Conservation (phyloP, 1,284 basidiomycete genomes). For the Sutorius eximius region DNA sequence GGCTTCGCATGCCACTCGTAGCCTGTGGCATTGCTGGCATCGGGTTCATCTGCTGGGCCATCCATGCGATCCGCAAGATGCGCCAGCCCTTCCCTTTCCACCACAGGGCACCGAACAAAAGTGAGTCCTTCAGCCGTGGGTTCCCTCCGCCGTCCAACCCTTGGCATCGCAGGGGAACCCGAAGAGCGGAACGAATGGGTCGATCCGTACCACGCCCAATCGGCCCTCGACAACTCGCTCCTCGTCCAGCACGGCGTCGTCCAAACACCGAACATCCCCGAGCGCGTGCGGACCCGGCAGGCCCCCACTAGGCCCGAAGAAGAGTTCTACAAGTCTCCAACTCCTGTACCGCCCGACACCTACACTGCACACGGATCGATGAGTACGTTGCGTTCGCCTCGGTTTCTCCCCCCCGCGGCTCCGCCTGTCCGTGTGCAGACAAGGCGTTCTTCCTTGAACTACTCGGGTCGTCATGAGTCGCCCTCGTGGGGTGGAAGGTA, state of each 20-base stretch:
- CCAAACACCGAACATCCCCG: background rate
- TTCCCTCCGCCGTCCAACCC: background rate
- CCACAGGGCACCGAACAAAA: background rate
- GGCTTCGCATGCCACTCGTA: background rate
- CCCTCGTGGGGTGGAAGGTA: background rate
- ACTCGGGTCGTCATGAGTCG: background rate
- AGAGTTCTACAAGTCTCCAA: background rate
- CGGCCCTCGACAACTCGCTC: conserved; percentile 2
- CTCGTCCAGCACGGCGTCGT: conserved; percentile 3
- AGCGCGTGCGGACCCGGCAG: conserved; percentile 10
- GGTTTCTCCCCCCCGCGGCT: conserved; percentile 1
- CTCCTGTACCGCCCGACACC: background rate
- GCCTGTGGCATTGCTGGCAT: conserved; percentile 20
- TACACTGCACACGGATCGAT: background rate
- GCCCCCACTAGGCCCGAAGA: conserved; percentile 1
- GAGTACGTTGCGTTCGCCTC: background rate
- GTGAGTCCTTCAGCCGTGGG: background rate
- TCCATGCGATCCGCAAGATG: conserved; percentile 27
- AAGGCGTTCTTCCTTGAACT: background rate
- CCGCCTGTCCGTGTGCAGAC: background rate
- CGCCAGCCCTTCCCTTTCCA: conserved; percentile 12
- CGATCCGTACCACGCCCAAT: conserved; percentile 2
- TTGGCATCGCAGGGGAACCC: background rate
- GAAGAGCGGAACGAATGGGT: background rate
- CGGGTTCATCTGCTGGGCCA: conserved; percentile 21